These are phyloP conservation scores for Echium plantagineum DNA, from an alignment of 257 asterid species.

Conservation along the genomic window DNA sequence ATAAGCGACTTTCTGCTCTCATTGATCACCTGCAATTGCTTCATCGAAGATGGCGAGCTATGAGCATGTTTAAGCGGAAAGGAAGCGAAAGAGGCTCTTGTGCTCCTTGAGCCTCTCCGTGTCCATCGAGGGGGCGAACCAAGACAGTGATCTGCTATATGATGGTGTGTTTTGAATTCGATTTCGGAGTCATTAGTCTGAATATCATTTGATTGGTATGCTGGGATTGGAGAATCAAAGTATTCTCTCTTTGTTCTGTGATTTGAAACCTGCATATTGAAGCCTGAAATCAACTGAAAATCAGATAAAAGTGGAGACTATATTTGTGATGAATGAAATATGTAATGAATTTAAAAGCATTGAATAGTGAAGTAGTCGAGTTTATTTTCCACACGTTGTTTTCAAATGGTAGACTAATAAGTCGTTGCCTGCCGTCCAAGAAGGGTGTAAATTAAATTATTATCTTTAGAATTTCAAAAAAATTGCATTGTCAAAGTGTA, in stretches of 20 bases:
- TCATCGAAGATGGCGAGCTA: slow-evolving; percentile 4
- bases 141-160: not conserved
- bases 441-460: not conserved
- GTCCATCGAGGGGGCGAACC: not conserved
- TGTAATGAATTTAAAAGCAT: not conserved
- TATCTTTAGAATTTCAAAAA: no score
- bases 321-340: not conserved
- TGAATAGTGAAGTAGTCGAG: not conserved
- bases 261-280: not conserved
- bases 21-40: slow-evolving; percentile 16
- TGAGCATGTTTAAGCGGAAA: not conserved
- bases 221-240: not conserved
- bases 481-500: no score
- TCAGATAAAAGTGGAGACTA: no score
- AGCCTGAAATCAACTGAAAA: no score
- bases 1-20: slow-evolving; percentile 34
- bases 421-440: not conserved
- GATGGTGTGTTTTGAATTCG: not conserved
- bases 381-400: not conserved
- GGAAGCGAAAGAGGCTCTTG: not conserved
- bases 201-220: not conserved
- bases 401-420: not conserved
- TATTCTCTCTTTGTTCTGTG: not conserved
- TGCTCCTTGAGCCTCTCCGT: not conserved
- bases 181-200: not conserved